A percentile compares a stretch with the other conserved stretches of the same genome.
Conservation (phyloP, 2,329 filamentous ascomycete species). For the Lecanicillium sp. region DNA sequence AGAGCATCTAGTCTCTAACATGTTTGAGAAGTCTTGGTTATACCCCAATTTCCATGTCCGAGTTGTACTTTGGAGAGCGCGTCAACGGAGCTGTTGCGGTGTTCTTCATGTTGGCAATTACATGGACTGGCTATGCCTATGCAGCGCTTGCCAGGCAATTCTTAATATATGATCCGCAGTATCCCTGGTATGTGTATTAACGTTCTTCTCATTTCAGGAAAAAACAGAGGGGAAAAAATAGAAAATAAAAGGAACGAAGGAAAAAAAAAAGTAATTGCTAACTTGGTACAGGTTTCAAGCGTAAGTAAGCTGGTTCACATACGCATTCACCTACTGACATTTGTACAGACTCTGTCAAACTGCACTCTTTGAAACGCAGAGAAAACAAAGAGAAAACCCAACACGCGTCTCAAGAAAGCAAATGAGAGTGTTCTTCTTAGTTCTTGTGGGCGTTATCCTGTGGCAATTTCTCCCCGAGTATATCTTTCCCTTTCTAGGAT, state of each 20-base stretch:
- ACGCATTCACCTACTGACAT: no score
- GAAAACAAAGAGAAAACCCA: conserved; percentile 44
- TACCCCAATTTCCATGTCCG: conserved; percentile 46
- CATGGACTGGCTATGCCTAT: conserved; percentile 53
- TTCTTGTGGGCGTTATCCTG: conserved; percentile 45
- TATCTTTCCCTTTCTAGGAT: conserved; percentile 53
- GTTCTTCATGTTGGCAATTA: conserved; percentile 54
- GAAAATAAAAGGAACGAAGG: no score
- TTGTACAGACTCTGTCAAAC: conserved; percentile 40
- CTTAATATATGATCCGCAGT: conserved; percentile 52
- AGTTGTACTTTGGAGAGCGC: conserved; percentile 49
- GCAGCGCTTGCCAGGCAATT: conserved; percentile 52
- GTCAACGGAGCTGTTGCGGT: conserved; percentile 49
- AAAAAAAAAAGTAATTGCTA: no score
- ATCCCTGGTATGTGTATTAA: conserved; percentile 18
- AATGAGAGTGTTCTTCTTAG: conserved; percentile 51
- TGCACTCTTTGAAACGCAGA: conserved; percentile 52
- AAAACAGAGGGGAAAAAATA: no score
- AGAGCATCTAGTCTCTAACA: no score
- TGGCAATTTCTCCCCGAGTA: conserved; percentile 61
- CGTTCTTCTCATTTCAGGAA: no score
- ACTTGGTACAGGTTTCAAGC: neutral
- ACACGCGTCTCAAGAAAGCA: conserved; percentile 44
- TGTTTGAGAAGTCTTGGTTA: conserved; percentile 36
- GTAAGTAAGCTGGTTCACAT: no score